Evolutionary conservation across 164 flowering plant species (phyloP).

Genomic region (Chimonanthus salicifolius): DNA sequence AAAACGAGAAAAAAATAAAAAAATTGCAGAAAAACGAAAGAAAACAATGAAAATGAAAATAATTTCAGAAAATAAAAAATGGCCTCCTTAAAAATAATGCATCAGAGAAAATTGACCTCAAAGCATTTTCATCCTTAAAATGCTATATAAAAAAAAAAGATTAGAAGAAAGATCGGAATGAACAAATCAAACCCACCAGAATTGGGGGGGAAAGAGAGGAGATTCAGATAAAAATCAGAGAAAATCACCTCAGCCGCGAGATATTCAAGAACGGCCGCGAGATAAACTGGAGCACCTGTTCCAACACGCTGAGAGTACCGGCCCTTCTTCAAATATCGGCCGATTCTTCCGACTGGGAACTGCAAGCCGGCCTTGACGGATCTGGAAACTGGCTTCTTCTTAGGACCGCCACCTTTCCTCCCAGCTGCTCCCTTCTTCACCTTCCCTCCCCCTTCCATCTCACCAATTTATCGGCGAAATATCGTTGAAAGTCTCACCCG

Average conservation of each 20-base stretch:
- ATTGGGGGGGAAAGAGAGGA: neutral
- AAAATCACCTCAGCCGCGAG: slow-evolving; percentile 48
- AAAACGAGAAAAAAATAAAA: too few relatives aligned
- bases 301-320: slow-evolving; percentile 47
- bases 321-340: slow-evolving; percentile 28
- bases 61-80: too few relatives aligned
- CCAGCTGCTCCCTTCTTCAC: slow-evolving; percentile 30
- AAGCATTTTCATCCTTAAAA: too few relatives aligned
- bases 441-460: slow-evolving; percentile 22
- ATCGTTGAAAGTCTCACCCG: neutral
- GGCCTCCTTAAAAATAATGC: too few relatives aligned
- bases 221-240: neutral
- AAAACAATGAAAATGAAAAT: too few relatives aligned
- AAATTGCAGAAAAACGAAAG: too few relatives aligned
- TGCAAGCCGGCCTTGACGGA: slow-evolving; percentile 29
- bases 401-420: slow-evolving; percentile 26
- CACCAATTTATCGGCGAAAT: neutral
- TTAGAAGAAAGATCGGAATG: neutral
- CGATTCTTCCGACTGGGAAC: slow-evolving; percentile 32
- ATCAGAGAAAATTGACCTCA: too few relatives aligned
- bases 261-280: slow-evolving; percentile 62
- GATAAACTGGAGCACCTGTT: slow-evolving; percentile 62
- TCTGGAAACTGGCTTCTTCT: slow-evolving; percentile 25
- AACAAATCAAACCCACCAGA: neutral
- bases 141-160: too few relatives aligned